These are phyloP conservation scores for Baudoinia panamericana DNA, from an alignment of 495 filamentous ascomycete genomes.

Conservation along the genomic window DNA sequence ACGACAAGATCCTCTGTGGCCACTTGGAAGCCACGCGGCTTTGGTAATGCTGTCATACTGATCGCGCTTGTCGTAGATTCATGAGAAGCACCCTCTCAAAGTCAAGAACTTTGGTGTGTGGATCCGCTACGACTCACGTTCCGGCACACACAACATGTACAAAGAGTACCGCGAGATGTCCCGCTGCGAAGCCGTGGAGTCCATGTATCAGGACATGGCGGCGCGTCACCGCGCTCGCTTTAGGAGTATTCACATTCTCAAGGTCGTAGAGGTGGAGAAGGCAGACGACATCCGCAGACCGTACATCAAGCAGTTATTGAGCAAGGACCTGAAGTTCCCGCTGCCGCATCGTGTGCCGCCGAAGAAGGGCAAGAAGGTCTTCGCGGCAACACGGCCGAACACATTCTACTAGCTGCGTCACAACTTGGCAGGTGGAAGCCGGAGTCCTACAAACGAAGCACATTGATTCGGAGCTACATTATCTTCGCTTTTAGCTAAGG, in stretches of 20 bases:
- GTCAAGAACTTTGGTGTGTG: constrained; percentile 99
- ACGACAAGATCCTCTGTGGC: not conserved
- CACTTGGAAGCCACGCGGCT: not conserved
- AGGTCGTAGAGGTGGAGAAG: constrained; percentile 94
- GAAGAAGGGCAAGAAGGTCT: constrained; percentile 70
- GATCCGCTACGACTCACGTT: constrained; percentile 99
- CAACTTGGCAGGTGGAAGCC: too few relatives aligned
- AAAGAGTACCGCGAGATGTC: constrained; percentile 99
- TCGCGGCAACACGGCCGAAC: constrained; percentile 76
- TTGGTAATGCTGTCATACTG: not conserved
- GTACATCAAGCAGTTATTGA: constrained; percentile 96
- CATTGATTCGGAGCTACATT: too few relatives aligned
- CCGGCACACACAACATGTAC: constrained; percentile 99
- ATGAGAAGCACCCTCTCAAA: constrained; percentile 94
- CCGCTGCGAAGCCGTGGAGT: constrained; percentile 83
- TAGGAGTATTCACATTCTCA: constrained; percentile 95
- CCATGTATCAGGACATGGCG: constrained; percentile 98
- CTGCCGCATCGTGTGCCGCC: constrained; percentile 88
- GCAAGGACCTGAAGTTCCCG: constrained; percentile 93
- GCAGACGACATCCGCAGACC: constrained; percentile 83
- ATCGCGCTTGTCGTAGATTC: constrained; percentile 64
- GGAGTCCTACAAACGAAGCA: too few relatives aligned
- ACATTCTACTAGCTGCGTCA: constrained; percentile 52
- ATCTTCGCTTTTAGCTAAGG: too few relatives aligned
- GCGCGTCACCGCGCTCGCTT: constrained; percentile 95